Percentiles rank a stretch among this genome's conserved stretches.
Evolutionary conservation across 2,329 filamentous ascomycete species (phyloP).

Genomic region (Corniculantispora saksenae): DNA sequence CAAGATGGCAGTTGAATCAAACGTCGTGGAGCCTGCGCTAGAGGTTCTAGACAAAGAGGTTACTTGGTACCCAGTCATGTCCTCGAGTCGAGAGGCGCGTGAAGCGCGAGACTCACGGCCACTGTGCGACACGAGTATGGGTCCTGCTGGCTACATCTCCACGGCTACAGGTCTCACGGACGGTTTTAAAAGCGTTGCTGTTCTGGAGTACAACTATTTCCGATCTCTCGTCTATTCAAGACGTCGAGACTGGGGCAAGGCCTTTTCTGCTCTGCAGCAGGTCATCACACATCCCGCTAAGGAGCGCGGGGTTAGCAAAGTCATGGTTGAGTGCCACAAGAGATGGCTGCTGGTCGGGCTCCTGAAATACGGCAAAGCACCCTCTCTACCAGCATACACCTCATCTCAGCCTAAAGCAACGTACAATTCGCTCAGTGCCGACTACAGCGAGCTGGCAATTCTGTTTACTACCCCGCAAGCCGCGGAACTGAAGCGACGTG

Average conservation of each 20-base stretch:
- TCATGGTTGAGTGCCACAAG: constrained; percentile 89
- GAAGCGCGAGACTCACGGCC: constrained; percentile 36
- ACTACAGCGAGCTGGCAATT: constrained; percentile 70
- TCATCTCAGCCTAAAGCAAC: constrained; percentile 53
- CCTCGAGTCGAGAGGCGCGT: constrained; percentile 15
- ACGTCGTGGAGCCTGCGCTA: constrained; percentile 55
- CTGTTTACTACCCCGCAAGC: constrained; percentile 63
- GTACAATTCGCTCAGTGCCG: constrained; percentile 60
- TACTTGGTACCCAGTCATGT: constrained; percentile 61
- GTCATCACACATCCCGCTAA: constrained; percentile 67
- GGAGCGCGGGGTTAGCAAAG: constrained; percentile 65
- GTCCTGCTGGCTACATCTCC: constrained; percentile 60
- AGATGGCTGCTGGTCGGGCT: constrained; percentile 83
- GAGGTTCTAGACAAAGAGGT: constrained; percentile 66
- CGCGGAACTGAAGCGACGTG: constrained; percentile 62
- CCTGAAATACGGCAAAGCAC: constrained; percentile 64
- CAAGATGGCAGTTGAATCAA: constrained; percentile 58
- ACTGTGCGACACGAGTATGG: constrained; percentile 48
- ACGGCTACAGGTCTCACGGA: constrained; percentile 57
- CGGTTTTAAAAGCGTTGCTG: constrained; percentile 49
- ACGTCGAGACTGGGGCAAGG: constrained; percentile 61
- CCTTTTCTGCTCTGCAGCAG: constrained; percentile 62
- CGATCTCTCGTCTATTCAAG: constrained; percentile 66
- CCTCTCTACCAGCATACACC: constrained; percentile 57
- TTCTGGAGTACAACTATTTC: constrained; percentile 69